Evolutionary conservation across 1,139 yeast genomes (phyloP).

Genomic region (Pichia sp.): DNA sequence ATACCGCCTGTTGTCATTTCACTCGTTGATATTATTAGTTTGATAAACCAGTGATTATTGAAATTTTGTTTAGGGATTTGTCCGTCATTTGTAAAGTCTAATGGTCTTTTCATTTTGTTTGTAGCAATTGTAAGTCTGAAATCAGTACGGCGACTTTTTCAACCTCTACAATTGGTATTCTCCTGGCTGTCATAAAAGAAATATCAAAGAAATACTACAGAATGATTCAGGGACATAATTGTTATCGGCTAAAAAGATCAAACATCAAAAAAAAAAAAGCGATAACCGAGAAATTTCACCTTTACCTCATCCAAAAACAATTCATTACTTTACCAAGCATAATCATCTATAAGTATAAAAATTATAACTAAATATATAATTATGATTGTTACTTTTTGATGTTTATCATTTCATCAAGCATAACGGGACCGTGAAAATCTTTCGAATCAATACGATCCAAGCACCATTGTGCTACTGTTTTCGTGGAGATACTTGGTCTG

Average conservation of each 20-base stretch:
- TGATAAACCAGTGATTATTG: neutral
- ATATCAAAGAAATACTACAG: too few species aligned
- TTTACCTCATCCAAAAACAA: too few species aligned
- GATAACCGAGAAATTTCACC: neutral
- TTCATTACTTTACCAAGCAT: neutral
- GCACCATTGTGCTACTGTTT: slow-evolving; percentile 56
- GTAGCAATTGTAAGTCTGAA: neutral
- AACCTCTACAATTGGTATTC: too few species aligned
- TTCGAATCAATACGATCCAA: slow-evolving; percentile 49
- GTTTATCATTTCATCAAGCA: slow-evolving; percentile 43
- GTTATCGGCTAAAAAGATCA: neutral
- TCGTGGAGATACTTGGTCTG: slow-evolving; percentile 64
- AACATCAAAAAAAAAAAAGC: neutral
- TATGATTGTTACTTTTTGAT: slow-evolving; percentile 9
- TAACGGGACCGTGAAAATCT: slow-evolving; percentile 49
- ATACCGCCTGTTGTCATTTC: slow-evolving; percentile 8
- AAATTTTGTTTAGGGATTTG: neutral
- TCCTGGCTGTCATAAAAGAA: too few species aligned
- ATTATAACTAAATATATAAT: neutral
- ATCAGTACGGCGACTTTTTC: too few species aligned
- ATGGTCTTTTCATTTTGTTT: neutral
- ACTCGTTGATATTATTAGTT: neutral
- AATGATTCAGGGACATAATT: too few species aligned
- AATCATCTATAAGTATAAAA: neutral
- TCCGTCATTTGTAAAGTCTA: neutral